Evolutionary conservation across 2,329 filamentous ascomycete genomes (phyloP), one percentile per base, ranked within the genome.

Genomic region (Fusarium sp.): DNA sequence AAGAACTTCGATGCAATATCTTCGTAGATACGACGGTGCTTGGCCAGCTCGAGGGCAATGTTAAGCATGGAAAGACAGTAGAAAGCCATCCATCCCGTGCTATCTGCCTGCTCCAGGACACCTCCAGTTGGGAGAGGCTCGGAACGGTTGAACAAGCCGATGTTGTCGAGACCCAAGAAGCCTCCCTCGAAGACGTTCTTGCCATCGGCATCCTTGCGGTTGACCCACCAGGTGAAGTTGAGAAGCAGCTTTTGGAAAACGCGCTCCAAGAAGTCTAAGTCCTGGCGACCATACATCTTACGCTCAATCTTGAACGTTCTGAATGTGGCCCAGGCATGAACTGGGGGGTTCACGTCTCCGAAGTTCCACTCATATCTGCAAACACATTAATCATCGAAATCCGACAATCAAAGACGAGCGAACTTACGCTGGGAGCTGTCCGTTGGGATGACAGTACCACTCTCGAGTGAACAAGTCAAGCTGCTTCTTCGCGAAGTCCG

Each of bases 161-260:
- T 98, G 79, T 98, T 98, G 87, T 98, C 95, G 55, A 98, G 85
- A 47, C 95, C 95, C 10, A 98, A 85, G 85, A 98, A 98, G 45
- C 95, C 95, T 73, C 95, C 96, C 78, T 98, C 96, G 73, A 98
- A 98, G 29, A 98, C 92, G 77, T 98, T 98, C 84, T 98, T 98
- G 76, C 94, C 95, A 12, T 97, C 93, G 14, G 88, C 87, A 76
- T 98, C 95, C 81, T 98, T 98, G 63, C 95, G 92, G 79, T 98
- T 98, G 22, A 98, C 95, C 95, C 95, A 98, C 96, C 96, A 98
- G 6, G 96, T 98, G 80, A 98, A 98, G 83, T 98, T 98, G 69
- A 98, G 86, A 25, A 98, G 85, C 65, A 98, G 82, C 81, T 98
- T 98, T 78, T 98, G 96, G 84, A 98, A 98, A 7, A 98, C 94